Percentiles rank a stretch among this genome's conserved stretches.
These are phyloP conservation scores for Emericellopsis atlantica DNA, from an alignment of 2,329 filamentous ascomycete species.

Conservation along the genomic window DNA sequence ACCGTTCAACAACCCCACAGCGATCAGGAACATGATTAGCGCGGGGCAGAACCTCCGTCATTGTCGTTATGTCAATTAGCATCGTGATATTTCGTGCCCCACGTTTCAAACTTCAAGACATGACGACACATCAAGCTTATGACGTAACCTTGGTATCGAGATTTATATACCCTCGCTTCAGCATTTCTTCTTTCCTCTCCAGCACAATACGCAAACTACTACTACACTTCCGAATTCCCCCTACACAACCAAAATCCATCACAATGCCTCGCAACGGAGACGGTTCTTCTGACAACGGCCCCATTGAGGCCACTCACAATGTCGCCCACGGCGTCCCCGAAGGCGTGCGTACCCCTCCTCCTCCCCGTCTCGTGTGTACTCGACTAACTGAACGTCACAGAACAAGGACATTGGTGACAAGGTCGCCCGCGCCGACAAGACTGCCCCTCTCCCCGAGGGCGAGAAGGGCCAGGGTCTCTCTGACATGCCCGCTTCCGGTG, in stretches of 20 bases:
- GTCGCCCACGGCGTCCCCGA: slow-evolving; percentile 28
- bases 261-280: slow-evolving; percentile 39
- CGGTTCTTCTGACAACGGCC: slow-evolving; percentile 32
- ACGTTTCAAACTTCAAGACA: slow-evolving; percentile 4
- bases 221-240: background rate
- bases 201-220: background rate
- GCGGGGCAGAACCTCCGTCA: background rate
- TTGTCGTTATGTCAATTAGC: background rate
- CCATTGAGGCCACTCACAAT: slow-evolving; percentile 21
- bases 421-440: slow-evolving; percentile 35
- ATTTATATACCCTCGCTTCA: background rate
- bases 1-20: no score
- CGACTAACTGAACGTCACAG: slow-evolving; percentile 6
- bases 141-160: background rate
- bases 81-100: background rate
- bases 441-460: slow-evolving; percentile 31
- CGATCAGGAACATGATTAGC: background rate
- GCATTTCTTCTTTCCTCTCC: background rate
- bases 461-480: slow-evolving; percentile 29
- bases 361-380: background rate
- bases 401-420: slow-evolving; percentile 21
- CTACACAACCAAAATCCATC: background rate
- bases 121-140: slow-evolving; percentile 5
- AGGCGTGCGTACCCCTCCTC: slow-evolving; percentile 16
- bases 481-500: slow-evolving; percentile 27